Evolutionary conservation across 306 rosid genomes (phyloP).

Genomic region (Gastrolobium villosum): DNA sequence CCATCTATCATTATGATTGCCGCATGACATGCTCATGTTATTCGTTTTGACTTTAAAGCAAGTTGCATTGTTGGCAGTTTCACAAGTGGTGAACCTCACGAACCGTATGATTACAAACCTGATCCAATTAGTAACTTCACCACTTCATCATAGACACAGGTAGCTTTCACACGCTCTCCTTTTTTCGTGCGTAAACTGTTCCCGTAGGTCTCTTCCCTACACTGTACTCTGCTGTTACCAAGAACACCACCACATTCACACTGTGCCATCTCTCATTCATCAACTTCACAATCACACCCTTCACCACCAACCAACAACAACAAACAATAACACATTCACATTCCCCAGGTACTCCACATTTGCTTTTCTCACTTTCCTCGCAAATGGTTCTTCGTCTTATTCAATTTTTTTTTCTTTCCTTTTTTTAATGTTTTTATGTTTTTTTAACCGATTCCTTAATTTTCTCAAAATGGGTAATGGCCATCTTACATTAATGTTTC

Average conservation of each 20-base stretch:
- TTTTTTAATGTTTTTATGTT: too few species aligned
- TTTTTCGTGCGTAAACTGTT: conserved; percentile 55
- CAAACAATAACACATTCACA: conserved; percentile 31
- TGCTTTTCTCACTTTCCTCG: conserved; percentile 35
- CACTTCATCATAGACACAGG: conserved; percentile 45
- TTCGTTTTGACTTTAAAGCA: not conserved
- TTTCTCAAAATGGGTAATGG: conserved; percentile 30
- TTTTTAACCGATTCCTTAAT: conserved; percentile 14
- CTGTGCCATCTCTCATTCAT: conserved; percentile 45
- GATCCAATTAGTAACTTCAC: conserved; percentile 27
- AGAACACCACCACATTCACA: conserved; percentile 4
- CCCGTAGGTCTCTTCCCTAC: conserved; percentile 46
- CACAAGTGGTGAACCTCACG: conserved; percentile 17
- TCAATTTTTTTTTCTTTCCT: not conserved
- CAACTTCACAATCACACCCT: conserved; percentile 33
- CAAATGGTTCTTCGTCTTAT: conserved; percentile 8
- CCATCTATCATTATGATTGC: too few species aligned
- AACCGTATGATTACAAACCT: conserved; percentile 40
- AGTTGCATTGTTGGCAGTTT: not conserved
- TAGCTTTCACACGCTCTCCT: conserved; percentile 52
- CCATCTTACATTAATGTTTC: conserved; percentile 21
- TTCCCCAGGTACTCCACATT: conserved; percentile 43
- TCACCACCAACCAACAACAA: conserved; percentile 4
- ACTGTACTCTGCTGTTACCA: conserved; percentile 14
- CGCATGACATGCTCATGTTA: too few species aligned